A percentile compares a stretch with the other conserved stretches of the same genome.
Evolutionary conservation across 306 rosid genomes (phyloP).

Genomic region (Quercus parvula): DNA sequence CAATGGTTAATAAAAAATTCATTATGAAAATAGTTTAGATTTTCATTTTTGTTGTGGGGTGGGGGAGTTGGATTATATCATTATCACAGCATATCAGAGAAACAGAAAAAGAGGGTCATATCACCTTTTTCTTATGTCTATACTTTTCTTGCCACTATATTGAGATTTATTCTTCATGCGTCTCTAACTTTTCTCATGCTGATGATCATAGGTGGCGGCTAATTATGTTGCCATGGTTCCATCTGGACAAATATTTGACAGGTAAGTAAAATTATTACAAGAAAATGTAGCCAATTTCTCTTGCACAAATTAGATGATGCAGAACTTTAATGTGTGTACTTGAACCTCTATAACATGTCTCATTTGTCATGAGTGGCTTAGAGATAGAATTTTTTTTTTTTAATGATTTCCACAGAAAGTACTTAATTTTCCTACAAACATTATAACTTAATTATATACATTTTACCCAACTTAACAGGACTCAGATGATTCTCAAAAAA

Average conservation of each 20-base stretch:
- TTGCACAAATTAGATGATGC: conserved; percentile 14
- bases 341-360: background rate
- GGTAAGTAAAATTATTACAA: conserved; percentile 37
- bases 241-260: conserved; percentile 94
- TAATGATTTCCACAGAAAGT: background rate
- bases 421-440: background rate
- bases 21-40: background rate
- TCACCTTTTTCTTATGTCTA: background rate
- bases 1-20: background rate
- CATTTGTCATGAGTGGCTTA: background rate
- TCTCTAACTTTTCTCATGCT: background rate
- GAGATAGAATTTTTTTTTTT: background rate
- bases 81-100: no score
- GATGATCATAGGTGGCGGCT: conserved; percentile 72
- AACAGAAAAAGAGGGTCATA: background rate
- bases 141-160: background rate
- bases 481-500: no score
- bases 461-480: background rate
- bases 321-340: background rate
- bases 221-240: conserved; percentile 98
- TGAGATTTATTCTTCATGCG: conserved; percentile 4
- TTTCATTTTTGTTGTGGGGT: background rate
- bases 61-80: background rate
- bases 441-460: background rate
- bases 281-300: conserved; percentile 3